Base-by-base conservation (phyloP, 2,329 filamentous ascomycete species). In the Fusarium cyanostomum region DNA sequence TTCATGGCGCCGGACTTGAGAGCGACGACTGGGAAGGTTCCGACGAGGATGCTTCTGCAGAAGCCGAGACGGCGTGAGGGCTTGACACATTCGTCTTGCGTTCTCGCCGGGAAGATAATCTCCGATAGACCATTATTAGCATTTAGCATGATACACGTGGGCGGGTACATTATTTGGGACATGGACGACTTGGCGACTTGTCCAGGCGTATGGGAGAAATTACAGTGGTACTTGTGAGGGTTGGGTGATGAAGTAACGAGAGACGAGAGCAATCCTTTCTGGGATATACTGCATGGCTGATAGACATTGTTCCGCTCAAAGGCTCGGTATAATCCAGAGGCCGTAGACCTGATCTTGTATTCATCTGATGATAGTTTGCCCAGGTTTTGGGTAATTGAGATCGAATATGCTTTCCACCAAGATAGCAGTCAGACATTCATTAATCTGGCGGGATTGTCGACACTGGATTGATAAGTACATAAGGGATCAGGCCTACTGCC, bases 1-100 rank as follows among this genome's bases (percentile, higher is more conserved):
- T 98, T 62, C 82, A 87, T 11, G 89, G 90, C 3, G 76, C 78
- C 2, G 81, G 81, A 0, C 76, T 89, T 0, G 87, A 89, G 71
- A 88, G 86, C 59, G 85, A 81, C 5, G 86, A 87, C 45, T 84
- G 79, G 77, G 58, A 70, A 6, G 68, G 77, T 3, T 74, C 74
- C 10, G 73, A 76, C 9, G 63, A 65, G 12, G 41, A 64, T 3
- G 16, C 35, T 7, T 31, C 53, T 0, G 31, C 59, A 6, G 62
- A 60, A 9, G 11, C n/a, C 0, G 62, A 66, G 13, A 21, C 39
- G 4, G 63, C 50, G 5, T 66, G 4, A 60, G 13, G 10, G 13
- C 13, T 16, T n/a, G 15, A 18, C 12, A n/a, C n/a, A n/a, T n/a
- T n/a, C 24, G 18, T 41, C 33, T 31, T 8, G 34, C 28, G 18